phyloP scores from a whole-genome alignment of 2,329 filamentous ascomycete genomes.

The Monosporascus ibericus region DNA sequence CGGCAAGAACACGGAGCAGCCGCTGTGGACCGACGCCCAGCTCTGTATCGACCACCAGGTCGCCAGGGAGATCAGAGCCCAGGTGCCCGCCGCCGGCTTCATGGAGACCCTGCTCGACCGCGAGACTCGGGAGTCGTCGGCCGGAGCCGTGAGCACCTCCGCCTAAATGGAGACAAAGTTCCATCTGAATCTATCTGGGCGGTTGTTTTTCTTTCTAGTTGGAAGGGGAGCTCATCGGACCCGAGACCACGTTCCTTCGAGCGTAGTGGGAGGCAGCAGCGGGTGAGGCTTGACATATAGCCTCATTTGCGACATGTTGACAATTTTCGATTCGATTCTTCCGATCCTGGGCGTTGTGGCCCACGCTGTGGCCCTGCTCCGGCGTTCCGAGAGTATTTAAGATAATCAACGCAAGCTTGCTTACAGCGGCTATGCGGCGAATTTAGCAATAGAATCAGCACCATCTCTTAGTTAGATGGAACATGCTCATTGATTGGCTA shows the following conservation, averaged over 20 bases:
- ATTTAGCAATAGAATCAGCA: slow-evolving; percentile 19
- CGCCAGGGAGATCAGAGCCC: slow-evolving; percentile 53
- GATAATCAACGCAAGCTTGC: slow-evolving; percentile 7
- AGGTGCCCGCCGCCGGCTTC: slow-evolving; percentile 32
- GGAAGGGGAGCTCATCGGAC: slow-evolving; percentile 27
- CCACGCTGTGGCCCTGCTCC: background rate
- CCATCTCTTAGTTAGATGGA: slow-evolving; percentile 21
- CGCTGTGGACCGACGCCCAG: slow-evolving; percentile 91
- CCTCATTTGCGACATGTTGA: slow-evolving; percentile 9
- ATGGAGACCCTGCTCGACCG: slow-evolving; percentile 56
- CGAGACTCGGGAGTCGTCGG: slow-evolving; percentile 31
- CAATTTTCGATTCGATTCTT: slow-evolving; percentile 19
- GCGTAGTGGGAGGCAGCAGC: slow-evolving; percentile 15
- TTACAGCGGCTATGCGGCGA: background rate
- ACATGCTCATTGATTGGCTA: slow-evolving; percentile 21
- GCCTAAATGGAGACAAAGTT: slow-evolving; percentile 18
- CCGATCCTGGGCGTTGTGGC: background rate
- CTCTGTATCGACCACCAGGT: slow-evolving; percentile 64
- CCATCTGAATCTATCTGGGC: background rate
- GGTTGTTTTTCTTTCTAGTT: background rate
- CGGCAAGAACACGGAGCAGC: slow-evolving; percentile 51
- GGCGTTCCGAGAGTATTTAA: slow-evolving; percentile 3
- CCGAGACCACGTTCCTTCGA: slow-evolving; percentile 26
- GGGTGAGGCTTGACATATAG: background rate
- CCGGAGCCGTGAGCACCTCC: slow-evolving; percentile 23